These are phyloP conservation scores for Xylaria sp. DNA, from an alignment of 2,329 filamentous ascomycete species.

Conservation along the genomic window DNA sequence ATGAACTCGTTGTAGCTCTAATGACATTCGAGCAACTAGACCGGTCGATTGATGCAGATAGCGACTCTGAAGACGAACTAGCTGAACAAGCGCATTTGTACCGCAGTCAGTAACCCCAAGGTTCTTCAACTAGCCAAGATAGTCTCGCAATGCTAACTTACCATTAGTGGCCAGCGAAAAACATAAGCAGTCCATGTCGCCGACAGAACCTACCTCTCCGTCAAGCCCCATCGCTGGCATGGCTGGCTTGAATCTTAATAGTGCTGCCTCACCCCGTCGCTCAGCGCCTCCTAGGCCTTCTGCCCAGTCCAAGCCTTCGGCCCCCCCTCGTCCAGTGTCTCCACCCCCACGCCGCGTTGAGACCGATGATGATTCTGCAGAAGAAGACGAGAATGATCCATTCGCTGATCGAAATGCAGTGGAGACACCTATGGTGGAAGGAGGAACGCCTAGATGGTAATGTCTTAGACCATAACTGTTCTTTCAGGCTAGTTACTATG, in stretches of 20 bases:
- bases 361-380: slow-evolving; percentile 64
- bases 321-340: slow-evolving; percentile 58
- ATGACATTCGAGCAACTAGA: slow-evolving; percentile 97
- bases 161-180: slow-evolving; percentile 64
- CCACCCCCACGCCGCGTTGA: slow-evolving; percentile 63
- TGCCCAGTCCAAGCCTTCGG: slow-evolving; percentile 60
- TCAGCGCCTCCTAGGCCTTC: slow-evolving; percentile 60
- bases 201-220: slow-evolving; percentile 49
- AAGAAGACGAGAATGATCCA: slow-evolving; percentile 85
- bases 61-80: slow-evolving; percentile 74
- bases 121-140: background rate
- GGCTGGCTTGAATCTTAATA: slow-evolving; percentile 56
- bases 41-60: slow-evolving; percentile 80
- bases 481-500: background rate
- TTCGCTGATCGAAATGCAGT: slow-evolving; percentile 86
- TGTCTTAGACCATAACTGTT: background rate
- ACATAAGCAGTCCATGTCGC: slow-evolving; percentile 59
- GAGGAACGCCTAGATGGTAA: slow-evolving; percentile 51
- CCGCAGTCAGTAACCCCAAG: slow-evolving; percentile 58
- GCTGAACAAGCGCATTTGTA: slow-evolving; percentile 74
- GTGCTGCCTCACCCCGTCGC: slow-evolving; percentile 53
- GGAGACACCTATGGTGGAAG: slow-evolving; percentile 53
- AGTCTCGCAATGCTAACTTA: slow-evolving; percentile 43
- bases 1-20: slow-evolving; percentile 91
- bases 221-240: slow-evolving; percentile 54